A percentile compares a stretch with the other conserved stretches of the same genome.
These are phyloP conservation scores for Malassezia globosa DNA, from an alignment of 1,284 basidiomycete genomes.

Conservation along the genomic window DNA sequence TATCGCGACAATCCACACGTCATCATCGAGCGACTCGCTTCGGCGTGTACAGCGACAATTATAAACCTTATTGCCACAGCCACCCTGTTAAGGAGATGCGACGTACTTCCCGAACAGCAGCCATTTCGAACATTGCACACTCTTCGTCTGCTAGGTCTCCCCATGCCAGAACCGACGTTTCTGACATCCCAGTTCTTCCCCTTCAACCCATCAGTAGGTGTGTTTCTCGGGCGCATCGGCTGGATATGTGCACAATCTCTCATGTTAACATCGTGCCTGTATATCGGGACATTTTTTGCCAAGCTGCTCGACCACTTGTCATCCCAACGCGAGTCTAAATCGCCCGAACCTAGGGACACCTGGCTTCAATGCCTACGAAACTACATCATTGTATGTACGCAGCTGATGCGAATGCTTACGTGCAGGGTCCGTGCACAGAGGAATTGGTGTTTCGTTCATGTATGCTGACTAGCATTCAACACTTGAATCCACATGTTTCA, in stretches of 20 bases:
- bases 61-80: conserved; percentile 3
- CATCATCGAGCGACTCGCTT: conserved; percentile 23
- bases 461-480: conserved; percentile 62
- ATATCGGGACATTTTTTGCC: conserved; percentile 68
- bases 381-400: conserved; percentile 64
- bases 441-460: conserved; percentile 84
- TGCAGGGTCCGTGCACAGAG: conserved; percentile 76
- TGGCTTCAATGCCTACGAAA: no score
- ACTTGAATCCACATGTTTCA: conserved; percentile 54
- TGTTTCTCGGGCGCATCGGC: neutral
- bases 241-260: conserved; percentile 11
- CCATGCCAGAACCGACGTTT: conserved; percentile 23
- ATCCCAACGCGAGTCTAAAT: no score
- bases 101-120: neutral
- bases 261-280: conserved; percentile 62
- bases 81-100: neutral
- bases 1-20: conserved; percentile 25
- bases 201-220: conserved; percentile 12
- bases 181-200: conserved; percentile 23
- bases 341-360: no score
- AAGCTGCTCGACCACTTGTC: conserved; percentile 55
- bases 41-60: conserved; percentile 18
- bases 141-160: conserved; percentile 24
- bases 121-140: conserved; percentile 11
- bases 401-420: neutral